Evolutionary conservation across 2,329 filamentous ascomycete genomes (phyloP).

Genomic region (Fusarium humuli): DNA sequence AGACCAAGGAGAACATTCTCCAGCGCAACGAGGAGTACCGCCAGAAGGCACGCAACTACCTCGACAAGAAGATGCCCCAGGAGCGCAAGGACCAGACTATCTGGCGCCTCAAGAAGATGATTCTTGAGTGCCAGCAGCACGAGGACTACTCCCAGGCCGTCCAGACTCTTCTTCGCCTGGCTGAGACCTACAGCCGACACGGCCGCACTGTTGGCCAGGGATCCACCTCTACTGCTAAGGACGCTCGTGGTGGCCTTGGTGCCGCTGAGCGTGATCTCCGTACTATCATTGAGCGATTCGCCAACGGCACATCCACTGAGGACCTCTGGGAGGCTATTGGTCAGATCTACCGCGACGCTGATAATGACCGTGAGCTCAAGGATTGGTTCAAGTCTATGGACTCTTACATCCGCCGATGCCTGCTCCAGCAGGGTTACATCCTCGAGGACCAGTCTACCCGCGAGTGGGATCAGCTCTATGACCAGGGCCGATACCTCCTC

Average conservation of each 20-base stretch:
- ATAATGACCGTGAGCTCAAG: conserved; percentile 86
- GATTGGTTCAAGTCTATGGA: conserved; percentile 88
- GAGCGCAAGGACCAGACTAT: conserved; percentile 93
- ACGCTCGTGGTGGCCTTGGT: conserved; percentile 74
- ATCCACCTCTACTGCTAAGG: conserved; percentile 75
- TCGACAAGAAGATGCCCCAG: conserved; percentile 87
- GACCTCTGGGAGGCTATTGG: conserved; percentile 88
- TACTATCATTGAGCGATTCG: conserved; percentile 92
- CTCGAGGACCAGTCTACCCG: conserved; percentile 82
- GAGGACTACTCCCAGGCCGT: conserved; percentile 94
- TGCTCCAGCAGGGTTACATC: conserved; percentile 92
- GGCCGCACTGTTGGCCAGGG: conserved; percentile 73
- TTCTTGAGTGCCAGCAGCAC: conserved; percentile 95
- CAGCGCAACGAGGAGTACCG: conserved; percentile 58
- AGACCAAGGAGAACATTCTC: conserved; percentile 65
- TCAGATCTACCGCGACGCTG: conserved; percentile 86
- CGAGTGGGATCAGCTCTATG: conserved; percentile 87
- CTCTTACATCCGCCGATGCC: conserved; percentile 80
- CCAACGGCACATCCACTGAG: conserved; percentile 90
- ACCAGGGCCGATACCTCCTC: conserved; percentile 86
- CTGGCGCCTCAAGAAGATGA: conserved; percentile 95
- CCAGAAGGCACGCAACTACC: conserved; percentile 74
- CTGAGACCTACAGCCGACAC: conserved; percentile 86
- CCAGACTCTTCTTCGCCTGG: conserved; percentile 83
- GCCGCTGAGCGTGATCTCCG: conserved; percentile 80